These are phyloP conservation scores for Beauveria asiatica DNA, from an alignment of 2,329 filamentous ascomycete genomes.

Conservation along the genomic window DNA sequence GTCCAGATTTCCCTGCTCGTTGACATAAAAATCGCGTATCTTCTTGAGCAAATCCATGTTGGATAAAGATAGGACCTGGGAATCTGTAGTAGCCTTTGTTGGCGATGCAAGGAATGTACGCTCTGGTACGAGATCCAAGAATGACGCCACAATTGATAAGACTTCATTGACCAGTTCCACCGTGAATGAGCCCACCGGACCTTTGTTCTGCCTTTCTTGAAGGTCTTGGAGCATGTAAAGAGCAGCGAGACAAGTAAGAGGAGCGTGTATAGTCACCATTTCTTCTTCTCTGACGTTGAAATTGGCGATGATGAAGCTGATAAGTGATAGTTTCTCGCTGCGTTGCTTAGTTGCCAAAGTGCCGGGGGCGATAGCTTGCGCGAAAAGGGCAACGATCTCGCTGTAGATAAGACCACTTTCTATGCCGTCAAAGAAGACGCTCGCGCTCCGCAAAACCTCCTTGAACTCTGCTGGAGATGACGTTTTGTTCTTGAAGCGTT, in stretches of 20 bases:
- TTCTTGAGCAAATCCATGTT: conserved; percentile 47
- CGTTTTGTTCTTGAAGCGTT: conserved; percentile 59
- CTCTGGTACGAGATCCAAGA: conserved; percentile 57
- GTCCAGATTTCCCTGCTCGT: conserved; percentile 63
- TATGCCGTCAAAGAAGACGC: conserved; percentile 93
- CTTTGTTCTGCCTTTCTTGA: conserved; percentile 27
- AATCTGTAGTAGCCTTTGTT: conserved; percentile 13
- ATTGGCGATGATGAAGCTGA: conserved; percentile 72
- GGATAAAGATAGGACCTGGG: conserved; percentile 13
- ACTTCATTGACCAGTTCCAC: conserved; percentile 24
- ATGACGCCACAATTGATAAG: conserved; percentile 43
- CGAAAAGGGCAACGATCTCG: conserved; percentile 63
- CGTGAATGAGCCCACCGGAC: conserved; percentile 26
- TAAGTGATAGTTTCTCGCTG: conserved; percentile 59
- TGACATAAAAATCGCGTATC: conserved; percentile 59
- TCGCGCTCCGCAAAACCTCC: conserved; percentile 87
- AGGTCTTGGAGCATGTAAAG: conserved; percentile 58
- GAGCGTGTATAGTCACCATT: conserved; percentile 82
- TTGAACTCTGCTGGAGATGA: conserved; percentile 62
- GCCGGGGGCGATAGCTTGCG: conserved; percentile 46
- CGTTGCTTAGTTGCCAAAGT: conserved; percentile 37
- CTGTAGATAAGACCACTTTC: conserved; percentile 91
- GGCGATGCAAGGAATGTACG: conserved; percentile 44
- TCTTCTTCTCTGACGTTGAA: conserved; percentile 96
- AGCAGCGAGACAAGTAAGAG: conserved; percentile 49